Conservation (phyloP, 2,329 filamentous ascomycete species). For the Trichoderma sp. region DNA sequence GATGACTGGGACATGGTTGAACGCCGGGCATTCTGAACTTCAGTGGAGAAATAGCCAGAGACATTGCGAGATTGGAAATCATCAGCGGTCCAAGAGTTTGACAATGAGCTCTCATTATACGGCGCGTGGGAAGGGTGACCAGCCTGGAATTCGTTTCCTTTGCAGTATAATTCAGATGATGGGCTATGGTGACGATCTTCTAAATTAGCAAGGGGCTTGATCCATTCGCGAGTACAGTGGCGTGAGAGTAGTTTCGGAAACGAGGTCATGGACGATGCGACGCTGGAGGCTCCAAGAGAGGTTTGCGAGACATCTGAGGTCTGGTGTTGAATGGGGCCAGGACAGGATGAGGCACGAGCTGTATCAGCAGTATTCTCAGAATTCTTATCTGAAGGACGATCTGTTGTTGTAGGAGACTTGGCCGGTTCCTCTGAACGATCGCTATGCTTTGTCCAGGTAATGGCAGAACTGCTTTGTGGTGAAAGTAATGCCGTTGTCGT, state of each 20-base stretch:
- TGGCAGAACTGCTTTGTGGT: conserved; percentile 35
- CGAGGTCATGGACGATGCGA: conserved; percentile 37
- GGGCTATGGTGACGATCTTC: conserved; percentile 24
- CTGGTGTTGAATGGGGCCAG: background rate
- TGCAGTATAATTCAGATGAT: conserved; percentile 32
- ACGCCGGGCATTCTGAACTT: background rate
- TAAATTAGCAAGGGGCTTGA: conserved; percentile 31
- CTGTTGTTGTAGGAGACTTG: background rate
- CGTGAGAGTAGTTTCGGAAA: conserved; percentile 39
- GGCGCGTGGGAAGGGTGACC: conserved; percentile 23
- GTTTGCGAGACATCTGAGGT: background rate
- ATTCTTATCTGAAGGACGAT: background rate
- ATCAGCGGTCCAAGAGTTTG: conserved; percentile 26
- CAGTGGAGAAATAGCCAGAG: conserved; percentile 29
- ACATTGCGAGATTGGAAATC: conserved; percentile 31
- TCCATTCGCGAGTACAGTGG: conserved; percentile 39
- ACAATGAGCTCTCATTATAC: conserved; percentile 24
- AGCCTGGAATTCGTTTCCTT: conserved; percentile 38
- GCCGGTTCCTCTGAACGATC: background rate
- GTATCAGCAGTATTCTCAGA: conserved; percentile 7
- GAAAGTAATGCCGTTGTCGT: conserved; percentile 36
- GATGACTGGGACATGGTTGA: conserved; percentile 9
- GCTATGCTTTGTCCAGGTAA: conserved; percentile 33
- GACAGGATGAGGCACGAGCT: background rate
- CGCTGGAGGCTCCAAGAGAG: conserved; percentile 25